Evolutionary conservation across 257 asterid species (phyloP).

Genomic region (Echites panduratus): DNA sequence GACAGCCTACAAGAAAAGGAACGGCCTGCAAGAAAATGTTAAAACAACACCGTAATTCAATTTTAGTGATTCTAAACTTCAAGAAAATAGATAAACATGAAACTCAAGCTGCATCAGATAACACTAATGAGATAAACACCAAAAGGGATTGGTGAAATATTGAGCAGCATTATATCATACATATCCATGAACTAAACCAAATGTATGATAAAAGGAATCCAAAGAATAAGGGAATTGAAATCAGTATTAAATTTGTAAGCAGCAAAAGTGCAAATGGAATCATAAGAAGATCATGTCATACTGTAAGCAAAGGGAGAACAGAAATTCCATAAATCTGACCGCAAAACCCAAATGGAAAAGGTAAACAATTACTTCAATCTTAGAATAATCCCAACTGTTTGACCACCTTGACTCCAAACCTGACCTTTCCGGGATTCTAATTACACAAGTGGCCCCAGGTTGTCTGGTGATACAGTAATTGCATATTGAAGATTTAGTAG

Average conservation of each 20-base stretch:
- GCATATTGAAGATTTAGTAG: neutral
- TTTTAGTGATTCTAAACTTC: neutral
- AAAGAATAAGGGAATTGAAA: neutral
- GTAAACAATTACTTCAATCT: neutral
- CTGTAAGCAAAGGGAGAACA: neutral
- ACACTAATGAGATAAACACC: neutral
- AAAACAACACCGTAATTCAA: constrained; percentile 17
- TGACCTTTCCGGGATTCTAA: neutral
- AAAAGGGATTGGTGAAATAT: neutral
- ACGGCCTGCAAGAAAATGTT: constrained; percentile 61
- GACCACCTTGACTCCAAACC: neutral
- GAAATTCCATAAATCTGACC: neutral
- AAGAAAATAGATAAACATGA: neutral
- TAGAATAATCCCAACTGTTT: neutral
- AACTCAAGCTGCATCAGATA: neutral
- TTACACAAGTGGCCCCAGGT: neutral
- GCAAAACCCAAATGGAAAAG: neutral
- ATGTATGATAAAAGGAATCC: neutral
- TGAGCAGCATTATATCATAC: neutral
- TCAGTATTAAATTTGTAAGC: neutral
- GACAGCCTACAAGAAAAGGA: constrained; percentile 99
- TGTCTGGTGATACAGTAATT: neutral
- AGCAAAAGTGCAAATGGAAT: neutral
- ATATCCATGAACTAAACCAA: neutral
- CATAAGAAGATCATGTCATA: neutral